A percentile compares a stretch with the other conserved stretches of the same genome.
These are phyloP conservation scores for Colletotrichum karsti DNA, from an alignment of 2,329 filamentous ascomycete genomes.

Conservation along the genomic window DNA sequence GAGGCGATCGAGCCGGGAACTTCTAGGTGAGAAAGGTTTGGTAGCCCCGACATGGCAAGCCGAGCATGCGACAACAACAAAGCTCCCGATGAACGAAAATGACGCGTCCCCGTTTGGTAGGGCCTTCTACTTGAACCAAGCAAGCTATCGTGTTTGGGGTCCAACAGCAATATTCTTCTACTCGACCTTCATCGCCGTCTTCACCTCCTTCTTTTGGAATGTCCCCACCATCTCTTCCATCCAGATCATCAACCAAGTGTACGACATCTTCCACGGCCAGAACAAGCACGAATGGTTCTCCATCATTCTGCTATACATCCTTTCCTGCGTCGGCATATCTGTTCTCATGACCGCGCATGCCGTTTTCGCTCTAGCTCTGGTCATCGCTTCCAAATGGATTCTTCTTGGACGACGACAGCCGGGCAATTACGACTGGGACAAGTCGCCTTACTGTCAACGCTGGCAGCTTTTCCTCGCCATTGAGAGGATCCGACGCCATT, in stretches of 20 bases:
- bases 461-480: conserved; percentile 64
- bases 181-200: conserved; percentile 53
- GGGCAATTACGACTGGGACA: conserved; percentile 67
- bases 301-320: conserved; percentile 46
- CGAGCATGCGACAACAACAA: conserved; percentile 2
- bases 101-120: conserved; percentile 58
- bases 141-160: conserved; percentile 58
- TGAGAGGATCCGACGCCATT: conserved; percentile 58
- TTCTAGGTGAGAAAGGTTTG: conserved; percentile 5
- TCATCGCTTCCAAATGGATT: conserved; percentile 59
- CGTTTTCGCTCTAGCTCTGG: conserved; percentile 49
- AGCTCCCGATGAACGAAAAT: background rate
- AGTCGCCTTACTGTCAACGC: conserved; percentile 63
- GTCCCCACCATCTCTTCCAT: conserved; percentile 55
- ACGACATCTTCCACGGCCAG: conserved; percentile 33
- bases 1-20: conserved; percentile 16
- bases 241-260: conserved; percentile 49
- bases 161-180: conserved; percentile 58
- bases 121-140: conserved; percentile 61
- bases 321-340: conserved; percentile 49
- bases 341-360: conserved; percentile 52
- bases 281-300: conserved; percentile 36
- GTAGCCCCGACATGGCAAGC: background rate
- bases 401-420: conserved; percentile 58
- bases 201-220: conserved; percentile 61